Evolutionary conservation across 768 basidiomycete genomes (phyloP), one percentile per base, ranked within the genome.

Genomic region (Macrolepiota fuliginosa): DNA sequence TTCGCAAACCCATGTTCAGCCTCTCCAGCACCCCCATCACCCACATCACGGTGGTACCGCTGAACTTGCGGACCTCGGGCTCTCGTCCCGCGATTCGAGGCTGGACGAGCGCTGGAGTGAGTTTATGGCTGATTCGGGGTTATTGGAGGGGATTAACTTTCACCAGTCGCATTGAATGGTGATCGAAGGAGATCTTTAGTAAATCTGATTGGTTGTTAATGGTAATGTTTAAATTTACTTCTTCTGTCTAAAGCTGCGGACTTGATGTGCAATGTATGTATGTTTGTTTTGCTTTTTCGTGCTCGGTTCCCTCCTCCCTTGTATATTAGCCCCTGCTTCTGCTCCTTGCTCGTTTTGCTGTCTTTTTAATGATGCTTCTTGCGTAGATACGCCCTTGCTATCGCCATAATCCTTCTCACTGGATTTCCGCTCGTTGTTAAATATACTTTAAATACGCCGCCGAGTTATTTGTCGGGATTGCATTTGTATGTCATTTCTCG

Each of bases 81-180:
- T 90, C 25, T 84, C 85, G 4, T 74, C 86, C 10, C 66, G 84
- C 15, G 86, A 88, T 60, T 82, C 82, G 15, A 76, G 81, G n/a
- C 79, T 87, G 57, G 85, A 86, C 64, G 84, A 86, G 54, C 79
- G 83, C 63, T 90, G 88, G 88, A 79, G 78, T 64, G 77, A 79
- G 25, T 83, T 90, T 64, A 87, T 90, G 82, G 79, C 81, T 15
- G 83, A 88, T 56, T 81, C 83, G 1, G 85, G 84, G 6, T 71
- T 88, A 47, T 66, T 88, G 56, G 82, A 84, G 64, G 75, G 57
- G 32, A 47, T 54, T 40, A 42, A 54, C 7, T 59, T 52, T 53
- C 50, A 32, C 29, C 29, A n/a, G 39, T 40, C 58, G 25, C 25
- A 42, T 11, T 24, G 25, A 50, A 13, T 11, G 36, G 37, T 17